These are phyloP conservation scores for Saccharomyces mikatae DNA, from an alignment of 805 yeast genomes.

Conservation along the genomic window DNA sequence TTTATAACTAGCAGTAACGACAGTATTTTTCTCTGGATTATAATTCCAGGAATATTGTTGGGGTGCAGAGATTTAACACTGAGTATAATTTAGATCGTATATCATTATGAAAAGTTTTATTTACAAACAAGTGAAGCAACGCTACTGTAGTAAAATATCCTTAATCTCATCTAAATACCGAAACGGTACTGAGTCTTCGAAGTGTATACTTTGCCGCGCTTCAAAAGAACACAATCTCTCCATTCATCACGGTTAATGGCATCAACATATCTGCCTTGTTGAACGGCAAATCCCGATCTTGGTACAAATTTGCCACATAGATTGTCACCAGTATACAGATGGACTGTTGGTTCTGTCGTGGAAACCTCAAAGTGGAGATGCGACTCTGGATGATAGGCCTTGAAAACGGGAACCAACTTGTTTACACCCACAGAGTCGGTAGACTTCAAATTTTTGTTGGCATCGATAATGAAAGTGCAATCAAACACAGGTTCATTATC, in stretches of 20 bases:
- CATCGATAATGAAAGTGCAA: conserved; percentile 40
- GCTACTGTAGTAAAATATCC: conserved; percentile 20
- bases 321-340: conserved; percentile 55
- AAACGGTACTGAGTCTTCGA: conserved; percentile 23
- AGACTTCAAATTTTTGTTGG: conserved; percentile 9
- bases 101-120: background rate
- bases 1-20: too few relatives aligned
- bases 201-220: conserved; percentile 48
- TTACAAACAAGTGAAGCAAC: background rate
- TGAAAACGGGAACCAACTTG: conserved; percentile 33
- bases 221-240: conserved; percentile 41
- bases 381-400: conserved; percentile 41
- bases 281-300: conserved; percentile 52
- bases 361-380: conserved; percentile 35
- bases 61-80: background rate
- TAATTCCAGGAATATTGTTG: too few relatives aligned
- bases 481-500: conserved; percentile 33
- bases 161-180: background rate
- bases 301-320: conserved; percentile 32
- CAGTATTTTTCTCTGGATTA: too few relatives aligned
- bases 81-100: background rate
- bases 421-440: conserved; percentile 41
- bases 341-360: conserved; percentile 64
- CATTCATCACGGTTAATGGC: conserved; percentile 43
- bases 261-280: conserved; percentile 51